These are phyloP conservation scores for Trichoderma lentiforme DNA, from an alignment of 2,329 filamentous ascomycete species.

Conservation along the genomic window DNA sequence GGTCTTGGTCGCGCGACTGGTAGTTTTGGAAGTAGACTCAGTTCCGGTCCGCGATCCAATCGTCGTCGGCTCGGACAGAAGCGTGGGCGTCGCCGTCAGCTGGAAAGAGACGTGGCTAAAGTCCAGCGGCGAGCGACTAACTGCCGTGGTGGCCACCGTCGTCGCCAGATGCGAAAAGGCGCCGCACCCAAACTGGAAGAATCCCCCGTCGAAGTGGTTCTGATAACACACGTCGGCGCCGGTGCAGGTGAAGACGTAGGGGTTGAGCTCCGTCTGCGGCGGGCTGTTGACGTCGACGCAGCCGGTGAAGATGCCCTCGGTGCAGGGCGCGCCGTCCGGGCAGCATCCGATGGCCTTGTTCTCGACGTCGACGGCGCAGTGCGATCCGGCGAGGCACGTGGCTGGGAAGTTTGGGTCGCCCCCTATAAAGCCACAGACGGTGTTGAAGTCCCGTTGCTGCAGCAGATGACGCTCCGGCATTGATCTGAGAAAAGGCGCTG, in stretches of 20 bases:
- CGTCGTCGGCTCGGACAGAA: slow-evolving; percentile 41
- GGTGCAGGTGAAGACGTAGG: slow-evolving; percentile 56
- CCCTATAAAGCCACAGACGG: slow-evolving; percentile 56
- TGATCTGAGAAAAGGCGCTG: slow-evolving; percentile 33
- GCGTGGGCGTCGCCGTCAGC: slow-evolving; percentile 39
- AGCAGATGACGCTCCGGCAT: neutral
- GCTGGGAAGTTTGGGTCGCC: slow-evolving; percentile 51
- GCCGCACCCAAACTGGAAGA: slow-evolving; percentile 56
- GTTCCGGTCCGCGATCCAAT: slow-evolving; percentile 30
- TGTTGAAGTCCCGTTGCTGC: slow-evolving; percentile 46
- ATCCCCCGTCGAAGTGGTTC: slow-evolving; percentile 54
- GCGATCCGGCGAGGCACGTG: slow-evolving; percentile 55
- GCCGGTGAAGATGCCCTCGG: slow-evolving; percentile 53
- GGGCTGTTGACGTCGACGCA: slow-evolving; percentile 53
- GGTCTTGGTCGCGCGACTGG: neutral
- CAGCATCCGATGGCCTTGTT: slow-evolving; percentile 55
- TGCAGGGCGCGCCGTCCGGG: slow-evolving; percentile 49
- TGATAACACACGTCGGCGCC: slow-evolving; percentile 51
- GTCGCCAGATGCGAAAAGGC: slow-evolving; percentile 45
- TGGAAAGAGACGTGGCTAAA: slow-evolving; percentile 40
- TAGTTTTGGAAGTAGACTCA: neutral
- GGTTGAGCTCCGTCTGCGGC: slow-evolving; percentile 50
- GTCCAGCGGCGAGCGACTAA: slow-evolving; percentile 36
- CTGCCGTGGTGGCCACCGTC: slow-evolving; percentile 46
- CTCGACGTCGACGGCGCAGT: slow-evolving; percentile 53